Evolutionary conservation across 306 rosid species (phyloP).

Genomic region (Hylodesmum podocarpum): DNA sequence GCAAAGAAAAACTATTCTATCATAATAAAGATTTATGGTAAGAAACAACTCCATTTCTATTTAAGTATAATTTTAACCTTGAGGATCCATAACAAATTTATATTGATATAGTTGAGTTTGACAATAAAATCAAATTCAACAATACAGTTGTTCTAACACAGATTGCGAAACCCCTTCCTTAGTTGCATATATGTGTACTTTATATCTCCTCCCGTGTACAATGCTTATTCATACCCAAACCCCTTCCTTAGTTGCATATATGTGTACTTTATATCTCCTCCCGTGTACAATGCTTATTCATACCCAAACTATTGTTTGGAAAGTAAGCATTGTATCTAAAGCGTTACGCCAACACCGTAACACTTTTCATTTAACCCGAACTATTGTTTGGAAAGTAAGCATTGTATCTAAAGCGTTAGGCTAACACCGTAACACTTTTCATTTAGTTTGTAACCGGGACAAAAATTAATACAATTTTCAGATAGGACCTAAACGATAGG

Average conservation of each 20-base stretch:
- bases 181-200: not conserved
- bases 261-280: not conserved
- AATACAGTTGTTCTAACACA: not conserved
- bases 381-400: too few relatives aligned
- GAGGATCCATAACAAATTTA: constrained; percentile 2
- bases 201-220: not conserved
- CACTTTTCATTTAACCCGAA: not conserved
- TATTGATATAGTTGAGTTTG: not conserved
- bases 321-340: not conserved
- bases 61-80: not conserved
- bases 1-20: constrained; percentile 7
- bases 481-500: not conserved
- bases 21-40: not conserved
- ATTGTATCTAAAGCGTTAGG: not conserved
- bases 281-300: not conserved
- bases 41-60: not conserved
- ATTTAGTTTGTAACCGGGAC: not conserved
- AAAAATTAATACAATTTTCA: not conserved
- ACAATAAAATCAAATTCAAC: not conserved
- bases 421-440: not conserved
- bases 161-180: not conserved
- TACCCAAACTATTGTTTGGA: not conserved
- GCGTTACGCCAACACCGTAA: not conserved
- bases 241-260: not conserved
- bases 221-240: too few relatives aligned